Evolutionary conservation across 805 yeast species (phyloP).

Genomic region (Gaillardinia entomophila): DNA sequence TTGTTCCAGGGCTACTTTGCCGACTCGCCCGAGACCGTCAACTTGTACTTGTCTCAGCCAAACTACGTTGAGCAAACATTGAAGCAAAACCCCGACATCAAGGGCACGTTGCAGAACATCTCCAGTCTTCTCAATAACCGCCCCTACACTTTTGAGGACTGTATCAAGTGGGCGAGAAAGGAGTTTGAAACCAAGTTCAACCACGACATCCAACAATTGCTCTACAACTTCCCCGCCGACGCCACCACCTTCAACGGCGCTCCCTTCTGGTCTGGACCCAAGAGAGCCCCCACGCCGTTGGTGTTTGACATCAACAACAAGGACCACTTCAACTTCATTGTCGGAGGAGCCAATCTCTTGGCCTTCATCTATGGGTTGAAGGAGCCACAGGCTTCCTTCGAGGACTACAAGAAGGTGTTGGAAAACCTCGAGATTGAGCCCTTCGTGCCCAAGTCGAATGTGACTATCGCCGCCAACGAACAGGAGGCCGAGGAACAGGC

Average conservation of each 20-base stretch:
- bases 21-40: conserved; percentile 91
- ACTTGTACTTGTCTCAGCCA: conserved; percentile 84
- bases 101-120: conserved; percentile 79
- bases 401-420: conserved; percentile 52
- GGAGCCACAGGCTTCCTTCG: conserved; percentile 54
- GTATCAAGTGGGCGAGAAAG: conserved; percentile 90
- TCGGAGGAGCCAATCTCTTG: conserved; percentile 85
- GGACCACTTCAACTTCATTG: conserved; percentile 77
- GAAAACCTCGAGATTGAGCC: conserved; percentile 38
- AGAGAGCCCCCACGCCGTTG: conserved; percentile 90
- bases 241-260: conserved; percentile 86
- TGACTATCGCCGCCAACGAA: conserved; percentile 79
- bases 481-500: conserved; percentile 86
- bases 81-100: conserved; percentile 89
- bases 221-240: conserved; percentile 92
- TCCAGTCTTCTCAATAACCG: conserved; percentile 68
- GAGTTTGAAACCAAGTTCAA: conserved; percentile 83
- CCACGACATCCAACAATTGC: conserved; percentile 82
- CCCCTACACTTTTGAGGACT: conserved; percentile 88
- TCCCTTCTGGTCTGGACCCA: conserved; percentile 97
- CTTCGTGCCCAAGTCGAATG: conserved; percentile 68
- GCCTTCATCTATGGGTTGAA: conserved; percentile 88
- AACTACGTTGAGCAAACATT: conserved; percentile 86
- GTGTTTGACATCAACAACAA: conserved; percentile 67
- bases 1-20: conserved; percentile 87